phyloP scores from a whole-genome alignment of 2,329 filamentous ascomycete species.

The Xylariaceae sp. region DNA sequence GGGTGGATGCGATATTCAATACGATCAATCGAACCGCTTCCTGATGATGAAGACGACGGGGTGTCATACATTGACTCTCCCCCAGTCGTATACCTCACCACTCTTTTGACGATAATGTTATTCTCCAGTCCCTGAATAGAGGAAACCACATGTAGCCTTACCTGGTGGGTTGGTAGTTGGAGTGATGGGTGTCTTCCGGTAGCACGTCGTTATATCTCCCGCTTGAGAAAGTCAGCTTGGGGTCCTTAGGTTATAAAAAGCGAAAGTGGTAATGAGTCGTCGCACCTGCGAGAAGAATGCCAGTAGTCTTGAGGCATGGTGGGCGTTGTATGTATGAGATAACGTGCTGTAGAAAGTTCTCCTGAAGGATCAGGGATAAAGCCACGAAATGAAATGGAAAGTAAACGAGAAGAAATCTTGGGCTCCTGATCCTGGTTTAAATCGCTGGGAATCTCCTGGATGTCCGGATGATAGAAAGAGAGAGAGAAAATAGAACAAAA shows the following conservation, averaged over 20 bases:
- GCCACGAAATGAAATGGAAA: slow-evolving; percentile 10
- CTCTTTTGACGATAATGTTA: slow-evolving; percentile 39
- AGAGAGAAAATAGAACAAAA: background rate
- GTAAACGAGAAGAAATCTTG: slow-evolving; percentile 13
- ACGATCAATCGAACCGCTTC: slow-evolving; percentile 36
- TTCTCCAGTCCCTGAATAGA: slow-evolving; percentile 23
- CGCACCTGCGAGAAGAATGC: slow-evolving; percentile 51
- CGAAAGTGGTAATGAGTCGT: slow-evolving; percentile 25
- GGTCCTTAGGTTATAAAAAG: slow-evolving; percentile 19
- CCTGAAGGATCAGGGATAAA: slow-evolving; percentile 5
- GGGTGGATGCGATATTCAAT: slow-evolving; percentile 38
- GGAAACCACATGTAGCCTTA: slow-evolving; percentile 27
- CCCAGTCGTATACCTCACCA: slow-evolving; percentile 37
- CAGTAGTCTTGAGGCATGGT: slow-evolving; percentile 45
- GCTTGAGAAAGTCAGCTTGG: slow-evolving; percentile 30
- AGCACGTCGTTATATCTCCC: slow-evolving; percentile 31
- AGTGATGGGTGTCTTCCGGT: slow-evolving; percentile 25
- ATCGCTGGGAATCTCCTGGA: slow-evolving; percentile 11
- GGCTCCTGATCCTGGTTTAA: slow-evolving; percentile 12
- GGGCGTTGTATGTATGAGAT: slow-evolving; percentile 37
- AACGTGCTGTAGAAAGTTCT: slow-evolving; percentile 11
- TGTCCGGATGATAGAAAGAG: slow-evolving; percentile 8
- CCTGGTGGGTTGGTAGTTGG: slow-evolving; percentile 31
- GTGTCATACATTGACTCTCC: slow-evolving; percentile 31
- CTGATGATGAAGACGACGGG: background rate